Conservation (phyloP, 305 asterid genomes). For the Fraxinus xanthoxyloides region DNA sequence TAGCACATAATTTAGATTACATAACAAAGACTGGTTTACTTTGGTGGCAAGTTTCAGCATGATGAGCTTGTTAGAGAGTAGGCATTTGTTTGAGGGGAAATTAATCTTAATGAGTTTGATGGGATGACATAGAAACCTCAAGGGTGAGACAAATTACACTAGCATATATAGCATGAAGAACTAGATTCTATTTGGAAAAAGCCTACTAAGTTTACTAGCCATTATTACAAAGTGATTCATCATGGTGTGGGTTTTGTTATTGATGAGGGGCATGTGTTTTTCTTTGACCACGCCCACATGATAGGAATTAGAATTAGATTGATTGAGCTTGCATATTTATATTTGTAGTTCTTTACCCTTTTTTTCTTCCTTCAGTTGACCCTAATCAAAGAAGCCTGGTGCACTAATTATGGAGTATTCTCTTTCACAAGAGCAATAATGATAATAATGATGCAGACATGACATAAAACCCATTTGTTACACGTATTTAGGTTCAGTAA, state of each 20-base stretch:
- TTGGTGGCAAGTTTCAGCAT: neutral
- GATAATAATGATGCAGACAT: neutral
- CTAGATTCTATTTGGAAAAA: neutral
- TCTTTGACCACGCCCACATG: neutral
- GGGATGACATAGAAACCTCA: neutral
- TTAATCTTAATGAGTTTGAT: neutral
- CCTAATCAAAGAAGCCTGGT: neutral
- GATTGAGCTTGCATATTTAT: neutral
- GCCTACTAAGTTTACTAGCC: neutral
- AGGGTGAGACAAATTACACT: neutral
- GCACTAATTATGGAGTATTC: neutral
- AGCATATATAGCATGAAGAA: neutral
- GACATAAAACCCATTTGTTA: neutral
- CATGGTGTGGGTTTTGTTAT: neutral
- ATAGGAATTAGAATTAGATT: neutral
- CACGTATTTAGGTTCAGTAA: neutral
- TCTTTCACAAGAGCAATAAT: neutral
- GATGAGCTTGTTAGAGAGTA: neutral
- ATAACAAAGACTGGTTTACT: neutral
- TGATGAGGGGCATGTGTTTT: neutral
- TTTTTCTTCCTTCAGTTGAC: neutral
- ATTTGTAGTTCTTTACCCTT: neutral
- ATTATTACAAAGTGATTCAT: neutral
- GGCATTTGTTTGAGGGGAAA: neutral
- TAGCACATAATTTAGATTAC: neutral